These are phyloP conservation scores for Plasmodium vivax DNA, from an alignment of 169 alveolate species.

Conservation along the genomic window DNA sequence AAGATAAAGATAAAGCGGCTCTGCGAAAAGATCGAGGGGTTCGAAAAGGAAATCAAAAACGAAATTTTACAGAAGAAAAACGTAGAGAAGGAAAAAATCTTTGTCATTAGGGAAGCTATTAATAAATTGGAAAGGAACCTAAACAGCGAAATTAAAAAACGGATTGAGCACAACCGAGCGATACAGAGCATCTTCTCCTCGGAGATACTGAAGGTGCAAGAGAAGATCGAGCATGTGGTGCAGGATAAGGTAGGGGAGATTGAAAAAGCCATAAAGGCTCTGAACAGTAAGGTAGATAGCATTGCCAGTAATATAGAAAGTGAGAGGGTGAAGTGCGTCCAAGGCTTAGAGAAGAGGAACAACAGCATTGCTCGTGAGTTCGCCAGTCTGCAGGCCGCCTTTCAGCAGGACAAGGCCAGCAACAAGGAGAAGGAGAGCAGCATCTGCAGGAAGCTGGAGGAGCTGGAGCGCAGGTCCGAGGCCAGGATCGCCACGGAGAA, in stretches of 20 bases:
- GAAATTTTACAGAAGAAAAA: conserved; percentile 57
- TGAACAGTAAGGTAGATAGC: conserved; percentile 31
- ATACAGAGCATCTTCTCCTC: conserved; percentile 57
- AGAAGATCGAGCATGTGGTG: conserved; percentile 59
- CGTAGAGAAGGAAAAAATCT: conserved; percentile 70
- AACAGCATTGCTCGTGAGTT: conserved; percentile 56
- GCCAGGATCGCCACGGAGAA: conserved; percentile 26
- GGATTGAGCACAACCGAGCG: conserved; percentile 60
- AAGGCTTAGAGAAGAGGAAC: conserved; percentile 30
- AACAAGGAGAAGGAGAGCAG: conserved; percentile 58
- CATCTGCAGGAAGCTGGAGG: conserved; percentile 63
- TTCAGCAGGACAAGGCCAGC: conserved; percentile 46
- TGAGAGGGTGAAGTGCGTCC: conserved; percentile 59
- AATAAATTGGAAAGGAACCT: conserved; percentile 49
- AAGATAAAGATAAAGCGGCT: conserved; percentile 55
- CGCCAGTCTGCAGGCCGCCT: conserved; percentile 20
- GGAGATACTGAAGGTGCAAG: conserved; percentile 57
- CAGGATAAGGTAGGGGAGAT: conserved; percentile 46
- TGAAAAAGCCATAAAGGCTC: conserved; percentile 47
- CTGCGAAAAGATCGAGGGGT: conserved; percentile 74
- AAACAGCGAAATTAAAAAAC: conserved; percentile 56
- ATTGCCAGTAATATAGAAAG: conserved; percentile 50
- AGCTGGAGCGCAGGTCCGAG: conserved; percentile 34
- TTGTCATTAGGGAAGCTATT: conserved; percentile 62
- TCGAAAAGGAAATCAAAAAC: conserved; percentile 68